These are phyloP conservation scores for Paramecium bursaria DNA, from an alignment of 73 alveolate genomes.

Conservation along the genomic window DNA sequence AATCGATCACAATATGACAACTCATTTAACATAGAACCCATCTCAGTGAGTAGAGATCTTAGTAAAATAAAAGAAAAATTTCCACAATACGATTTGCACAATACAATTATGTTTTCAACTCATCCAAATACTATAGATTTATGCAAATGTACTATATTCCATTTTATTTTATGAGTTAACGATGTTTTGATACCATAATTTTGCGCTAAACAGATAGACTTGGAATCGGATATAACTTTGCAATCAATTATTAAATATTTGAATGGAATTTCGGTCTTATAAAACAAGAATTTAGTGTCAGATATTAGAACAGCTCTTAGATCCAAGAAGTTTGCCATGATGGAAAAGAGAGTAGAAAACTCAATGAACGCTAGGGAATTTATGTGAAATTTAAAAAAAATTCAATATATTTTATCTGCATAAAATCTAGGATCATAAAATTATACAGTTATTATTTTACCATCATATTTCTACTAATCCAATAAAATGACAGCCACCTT, in stretches of 20 bases:
- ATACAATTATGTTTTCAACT: conserved; percentile 45
- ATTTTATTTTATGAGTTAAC: background rate
- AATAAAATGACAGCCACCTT: conserved; percentile 32
- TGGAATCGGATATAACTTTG: conserved; percentile 27
- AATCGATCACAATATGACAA: conserved; percentile 67
- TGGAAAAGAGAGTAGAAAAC: conserved; percentile 48
- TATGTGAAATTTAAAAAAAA: no score
- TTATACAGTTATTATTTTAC: background rate
- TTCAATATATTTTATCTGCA: conserved; percentile 60
- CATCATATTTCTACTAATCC: conserved; percentile 22
- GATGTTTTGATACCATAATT: conserved; percentile 58
- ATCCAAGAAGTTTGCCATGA: conserved; percentile 43
- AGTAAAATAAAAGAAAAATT: conserved; percentile 33
- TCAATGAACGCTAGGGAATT: no score
- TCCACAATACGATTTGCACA: conserved; percentile 48
- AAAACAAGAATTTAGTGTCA: conserved; percentile 36
- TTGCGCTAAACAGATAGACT: conserved; percentile 36
- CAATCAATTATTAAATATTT: conserved; percentile 58
- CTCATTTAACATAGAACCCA: conserved; percentile 55
- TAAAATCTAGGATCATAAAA: conserved; percentile 55
- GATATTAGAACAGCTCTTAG: conserved; percentile 68
- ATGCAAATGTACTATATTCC: conserved; percentile 7
- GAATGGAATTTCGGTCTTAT: conserved; percentile 57
- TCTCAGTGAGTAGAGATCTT: conserved; percentile 48
- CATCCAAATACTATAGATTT: conserved; percentile 38